These are phyloP conservation scores for Chaetomium cochliodes DNA, from an alignment of 495 filamentous ascomycete genomes.

Conservation along the genomic window DNA sequence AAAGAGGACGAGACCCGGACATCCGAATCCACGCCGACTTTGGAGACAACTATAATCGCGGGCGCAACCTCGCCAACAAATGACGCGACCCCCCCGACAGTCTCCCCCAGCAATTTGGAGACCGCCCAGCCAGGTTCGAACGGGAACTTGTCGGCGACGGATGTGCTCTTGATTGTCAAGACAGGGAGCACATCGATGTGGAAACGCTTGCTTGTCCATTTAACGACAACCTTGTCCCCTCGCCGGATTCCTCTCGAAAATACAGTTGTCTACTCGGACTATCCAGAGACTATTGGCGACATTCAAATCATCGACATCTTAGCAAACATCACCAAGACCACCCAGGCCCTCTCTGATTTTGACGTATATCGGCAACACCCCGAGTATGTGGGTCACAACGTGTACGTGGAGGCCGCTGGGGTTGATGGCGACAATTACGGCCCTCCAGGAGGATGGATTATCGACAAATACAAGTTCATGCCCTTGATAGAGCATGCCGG, in stretches of 20 bases:
- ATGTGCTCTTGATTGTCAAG: constrained; percentile 19
- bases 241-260: constrained; percentile 12
- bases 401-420: constrained; percentile 16
- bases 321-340: constrained; percentile 15
- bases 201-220: constrained; percentile 21
- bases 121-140: neutral
- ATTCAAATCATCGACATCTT: constrained; percentile 18
- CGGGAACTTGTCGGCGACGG: constrained; percentile 1
- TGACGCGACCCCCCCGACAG: neutral
- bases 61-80: neutral
- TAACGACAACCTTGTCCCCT: constrained; percentile 16
- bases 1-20: neutral
- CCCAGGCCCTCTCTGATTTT: constrained; percentile 8
- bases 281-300: constrained; percentile 2
- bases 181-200: constrained; percentile 20
- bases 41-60: neutral
- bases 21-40: neutral
- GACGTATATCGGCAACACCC: constrained; percentile 19
- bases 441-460: constrained; percentile 19
- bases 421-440: constrained; percentile 22
- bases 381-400: constrained; percentile 10
- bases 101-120: too few species aligned
- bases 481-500: constrained; percentile 21
- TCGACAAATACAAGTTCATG: constrained; percentile 23
- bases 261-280: constrained; percentile 18